Conservation (phyloP, 2,329 filamentous ascomycete genomes). For the Penicillium vulpinum region DNA sequence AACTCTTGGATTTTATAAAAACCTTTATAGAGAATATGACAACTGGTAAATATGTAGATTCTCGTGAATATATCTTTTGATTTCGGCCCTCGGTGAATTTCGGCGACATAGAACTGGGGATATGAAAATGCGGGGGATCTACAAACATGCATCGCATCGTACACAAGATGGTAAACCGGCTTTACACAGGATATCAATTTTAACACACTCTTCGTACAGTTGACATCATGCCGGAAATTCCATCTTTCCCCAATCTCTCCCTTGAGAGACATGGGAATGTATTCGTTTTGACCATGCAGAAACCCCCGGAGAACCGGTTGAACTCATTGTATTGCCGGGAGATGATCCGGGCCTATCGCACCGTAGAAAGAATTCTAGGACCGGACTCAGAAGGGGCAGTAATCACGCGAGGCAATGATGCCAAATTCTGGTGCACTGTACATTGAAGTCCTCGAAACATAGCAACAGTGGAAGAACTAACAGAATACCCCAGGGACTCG, state of each 20-base stretch:
- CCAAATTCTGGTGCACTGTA: constrained; percentile 51
- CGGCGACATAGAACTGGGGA: constrained; percentile 8
- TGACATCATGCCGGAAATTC: constrained; percentile 25
- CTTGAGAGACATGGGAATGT: constrained; percentile 49
- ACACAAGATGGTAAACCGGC: background rate
- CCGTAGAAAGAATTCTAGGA: constrained; percentile 50
- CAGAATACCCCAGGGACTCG: constrained; percentile 36
- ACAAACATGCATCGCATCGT: background rate
- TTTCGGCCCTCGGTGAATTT: constrained; percentile 20
- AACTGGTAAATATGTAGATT: background rate
- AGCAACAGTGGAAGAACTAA: background rate
- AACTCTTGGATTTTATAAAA: background rate
- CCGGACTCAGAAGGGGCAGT: constrained; percentile 53
- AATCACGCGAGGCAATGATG: constrained; percentile 54
- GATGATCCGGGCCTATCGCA: constrained; percentile 52
- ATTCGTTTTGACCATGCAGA: constrained; percentile 57
- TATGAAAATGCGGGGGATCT: constrained; percentile 13
- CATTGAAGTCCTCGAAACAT: background rate
- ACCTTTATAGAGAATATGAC: background rate
- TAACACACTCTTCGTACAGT: background rate
- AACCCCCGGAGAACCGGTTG: constrained; percentile 56
- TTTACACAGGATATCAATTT: background rate
- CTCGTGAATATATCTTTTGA: background rate
- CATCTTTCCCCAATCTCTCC: constrained; percentile 44
- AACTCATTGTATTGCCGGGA: constrained; percentile 54